Evolutionary conservation across 495 filamentous ascomycete genomes (phyloP).

Genomic region (Pyrenopolyporus hunteri): DNA sequence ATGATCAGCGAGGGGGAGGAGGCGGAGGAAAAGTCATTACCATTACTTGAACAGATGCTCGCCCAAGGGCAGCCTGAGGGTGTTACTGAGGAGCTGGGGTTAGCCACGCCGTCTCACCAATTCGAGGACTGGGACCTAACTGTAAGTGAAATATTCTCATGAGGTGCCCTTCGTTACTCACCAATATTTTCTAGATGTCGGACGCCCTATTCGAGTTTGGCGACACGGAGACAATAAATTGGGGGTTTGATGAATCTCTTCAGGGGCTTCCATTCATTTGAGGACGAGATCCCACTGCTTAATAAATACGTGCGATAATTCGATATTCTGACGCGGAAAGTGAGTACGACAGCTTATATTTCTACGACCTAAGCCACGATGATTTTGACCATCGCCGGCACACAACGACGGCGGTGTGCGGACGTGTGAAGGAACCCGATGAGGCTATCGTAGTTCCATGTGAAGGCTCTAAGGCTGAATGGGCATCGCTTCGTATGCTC

Average conservation of each 20-base stretch:
- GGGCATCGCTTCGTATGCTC: too few species aligned
- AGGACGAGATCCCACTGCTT: background rate
- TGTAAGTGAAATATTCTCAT: constrained; percentile 6
- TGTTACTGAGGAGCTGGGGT: constrained; percentile 18
- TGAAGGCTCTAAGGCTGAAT: too few species aligned
- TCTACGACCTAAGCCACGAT: too few species aligned
- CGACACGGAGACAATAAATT: constrained; percentile 17
- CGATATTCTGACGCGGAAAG: too few species aligned
- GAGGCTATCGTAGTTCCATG: too few species aligned
- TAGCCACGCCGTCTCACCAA: constrained; percentile 9
- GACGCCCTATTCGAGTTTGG: constrained; percentile 20
- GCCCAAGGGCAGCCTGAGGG: constrained; percentile 9
- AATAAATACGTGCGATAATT: background rate
- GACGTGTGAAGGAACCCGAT: too few species aligned
- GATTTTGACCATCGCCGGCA: too few species aligned
- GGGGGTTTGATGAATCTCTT: constrained; percentile 11
- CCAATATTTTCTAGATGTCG: constrained; percentile 21
- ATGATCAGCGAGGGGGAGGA: constrained; percentile 38
- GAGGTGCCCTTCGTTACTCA: background rate
- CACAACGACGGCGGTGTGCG: too few species aligned
- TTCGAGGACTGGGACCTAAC: constrained; percentile 36
- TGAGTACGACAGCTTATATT: too few species aligned
- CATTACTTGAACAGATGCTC: constrained; percentile 51
- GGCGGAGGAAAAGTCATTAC: constrained; percentile 36
- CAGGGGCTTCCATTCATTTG: constrained; percentile 1